A percentile compares a stretch with the other conserved stretches of the same genome.
phyloP scores from a whole-genome alignment of 75 land plant genomes.

The Pinus tabuliformis region DNA sequence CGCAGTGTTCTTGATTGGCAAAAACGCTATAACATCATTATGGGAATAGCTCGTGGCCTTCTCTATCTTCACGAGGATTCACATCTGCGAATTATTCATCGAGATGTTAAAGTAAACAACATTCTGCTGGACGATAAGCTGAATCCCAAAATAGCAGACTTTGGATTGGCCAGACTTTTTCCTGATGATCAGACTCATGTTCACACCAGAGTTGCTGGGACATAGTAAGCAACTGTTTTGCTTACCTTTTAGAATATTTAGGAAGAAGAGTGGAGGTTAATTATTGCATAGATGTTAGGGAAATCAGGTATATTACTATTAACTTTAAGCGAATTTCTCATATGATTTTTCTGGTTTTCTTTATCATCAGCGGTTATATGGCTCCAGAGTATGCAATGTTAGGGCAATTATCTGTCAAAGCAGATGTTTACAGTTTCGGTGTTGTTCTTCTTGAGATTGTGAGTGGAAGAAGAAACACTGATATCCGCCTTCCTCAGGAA shows the following conservation, averaged over 20 bases:
- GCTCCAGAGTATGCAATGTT: conserved; percentile 15
- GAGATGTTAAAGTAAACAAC: conserved; percentile 24
- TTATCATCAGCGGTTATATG: conserved; percentile 2
- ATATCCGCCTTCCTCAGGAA: background rate
- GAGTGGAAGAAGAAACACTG: conserved; percentile 9
- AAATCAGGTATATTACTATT: background rate
- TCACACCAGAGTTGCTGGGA: conserved; percentile 24
- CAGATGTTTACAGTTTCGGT: conserved; percentile 14
- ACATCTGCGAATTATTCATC: conserved; percentile 5
- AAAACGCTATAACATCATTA: conserved; percentile 3
- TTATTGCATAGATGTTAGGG: background rate
- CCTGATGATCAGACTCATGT: conserved; percentile 25
- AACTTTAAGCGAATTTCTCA: background rate
- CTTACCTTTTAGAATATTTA: background rate
- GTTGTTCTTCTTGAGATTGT: conserved; percentile 11
- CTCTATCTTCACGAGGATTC: conserved; percentile 7
- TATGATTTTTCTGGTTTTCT: background rate
- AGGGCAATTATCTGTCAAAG: conserved; percentile 8
- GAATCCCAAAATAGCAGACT: conserved; percentile 25
- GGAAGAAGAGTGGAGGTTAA: background rate
- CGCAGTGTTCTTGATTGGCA: background rate
- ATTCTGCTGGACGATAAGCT: conserved; percentile 20
- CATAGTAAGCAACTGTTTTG: conserved; percentile 2
- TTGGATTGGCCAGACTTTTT: conserved; percentile 27
- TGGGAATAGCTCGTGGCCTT: conserved; percentile 8